Conservation (phyloP, 2,329 filamentous ascomycete species). For the Furcasterigmium furcatum region DNA sequence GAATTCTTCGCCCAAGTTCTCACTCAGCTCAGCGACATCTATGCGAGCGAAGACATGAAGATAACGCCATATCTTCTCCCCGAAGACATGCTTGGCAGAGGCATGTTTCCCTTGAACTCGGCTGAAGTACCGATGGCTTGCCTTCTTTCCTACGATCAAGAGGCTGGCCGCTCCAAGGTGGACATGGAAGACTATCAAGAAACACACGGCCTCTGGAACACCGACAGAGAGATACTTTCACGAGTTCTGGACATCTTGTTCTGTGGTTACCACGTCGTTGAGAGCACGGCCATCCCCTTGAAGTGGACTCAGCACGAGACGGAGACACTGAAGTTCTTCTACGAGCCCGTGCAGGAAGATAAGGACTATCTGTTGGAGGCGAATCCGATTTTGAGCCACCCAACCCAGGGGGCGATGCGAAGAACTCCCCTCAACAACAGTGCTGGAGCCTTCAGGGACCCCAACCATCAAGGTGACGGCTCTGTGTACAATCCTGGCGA, state of each 20-base stretch:
- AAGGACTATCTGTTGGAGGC: too few relatives aligned
- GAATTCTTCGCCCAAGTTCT: constrained; percentile 42
- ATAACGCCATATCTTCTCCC: constrained; percentile 45
- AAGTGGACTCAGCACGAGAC: neutral
- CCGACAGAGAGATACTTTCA: constrained; percentile 22
- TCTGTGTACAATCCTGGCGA: too few relatives aligned
- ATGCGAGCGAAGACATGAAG: constrained; percentile 30
- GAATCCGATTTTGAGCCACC: too few relatives aligned
- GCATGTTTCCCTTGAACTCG: constrained; percentile 38
- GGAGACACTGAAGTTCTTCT: neutral
- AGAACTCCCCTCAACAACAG: too few relatives aligned
- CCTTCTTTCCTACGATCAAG: constrained; percentile 29
- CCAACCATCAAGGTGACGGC: too few relatives aligned
- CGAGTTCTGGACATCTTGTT: constrained; percentile 46
- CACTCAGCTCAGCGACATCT: constrained; percentile 44
- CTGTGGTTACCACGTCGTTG: constrained; percentile 44
- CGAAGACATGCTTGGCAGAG: constrained; percentile 46
- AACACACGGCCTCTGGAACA: neutral
- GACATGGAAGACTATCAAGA: constrained; percentile 30
- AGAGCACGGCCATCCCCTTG: constrained; percentile 37
- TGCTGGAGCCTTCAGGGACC: too few relatives aligned
- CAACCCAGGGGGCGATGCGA: too few relatives aligned
- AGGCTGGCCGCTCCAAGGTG: constrained; percentile 32
- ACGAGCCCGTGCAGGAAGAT: too few relatives aligned
- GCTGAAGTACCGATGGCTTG: constrained; percentile 34